Evolutionary conservation across 2,329 filamentous ascomycete genomes (phyloP).

Genomic region (Fusarium sp.): DNA sequence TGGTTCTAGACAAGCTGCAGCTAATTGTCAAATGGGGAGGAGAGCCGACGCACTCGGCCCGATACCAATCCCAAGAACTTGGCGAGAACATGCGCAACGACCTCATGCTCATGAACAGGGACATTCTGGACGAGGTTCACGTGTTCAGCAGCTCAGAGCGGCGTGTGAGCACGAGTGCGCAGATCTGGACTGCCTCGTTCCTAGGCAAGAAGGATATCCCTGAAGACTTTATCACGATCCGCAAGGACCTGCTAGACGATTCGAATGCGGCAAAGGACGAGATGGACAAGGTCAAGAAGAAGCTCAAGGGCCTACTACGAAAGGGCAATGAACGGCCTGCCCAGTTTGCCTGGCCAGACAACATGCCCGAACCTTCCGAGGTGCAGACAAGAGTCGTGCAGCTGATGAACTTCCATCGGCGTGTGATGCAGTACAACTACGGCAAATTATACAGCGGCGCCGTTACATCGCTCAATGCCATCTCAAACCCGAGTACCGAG

Average conservation of each 20-base stretch:
- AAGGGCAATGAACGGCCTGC: slow-evolving; percentile 93
- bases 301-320: slow-evolving; percentile 88
- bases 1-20: slow-evolving; percentile 94
- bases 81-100: slow-evolving; percentile 97
- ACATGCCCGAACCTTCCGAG: slow-evolving; percentile 91
- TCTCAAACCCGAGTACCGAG: slow-evolving; percentile 60
- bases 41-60: slow-evolving; percentile 94
- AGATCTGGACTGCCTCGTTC: slow-evolving; percentile 94
- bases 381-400: slow-evolving; percentile 92
- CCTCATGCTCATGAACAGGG: slow-evolving; percentile 87
- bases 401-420: slow-evolving; percentile 95
- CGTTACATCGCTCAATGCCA: slow-evolving; percentile 67
- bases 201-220: slow-evolving; percentile 84
- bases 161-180: slow-evolving; percentile 91
- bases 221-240: slow-evolving; percentile 84
- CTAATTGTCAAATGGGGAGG: slow-evolving; percentile 99
- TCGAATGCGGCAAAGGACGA: slow-evolving; percentile 98
- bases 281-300: slow-evolving; percentile 99
- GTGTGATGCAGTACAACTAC: slow-evolving; percentile 95
- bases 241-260: slow-evolving; percentile 94
- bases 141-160: slow-evolving; percentile 97
- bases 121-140: slow-evolving; percentile 89
- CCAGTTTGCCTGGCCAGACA: slow-evolving; percentile 97
- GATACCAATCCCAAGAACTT: slow-evolving; percentile 94
- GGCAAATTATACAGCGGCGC: slow-evolving; percentile 75